Conservation (phyloP, 768 basidiomycete genomes). For the Collybia sp. region DNA sequence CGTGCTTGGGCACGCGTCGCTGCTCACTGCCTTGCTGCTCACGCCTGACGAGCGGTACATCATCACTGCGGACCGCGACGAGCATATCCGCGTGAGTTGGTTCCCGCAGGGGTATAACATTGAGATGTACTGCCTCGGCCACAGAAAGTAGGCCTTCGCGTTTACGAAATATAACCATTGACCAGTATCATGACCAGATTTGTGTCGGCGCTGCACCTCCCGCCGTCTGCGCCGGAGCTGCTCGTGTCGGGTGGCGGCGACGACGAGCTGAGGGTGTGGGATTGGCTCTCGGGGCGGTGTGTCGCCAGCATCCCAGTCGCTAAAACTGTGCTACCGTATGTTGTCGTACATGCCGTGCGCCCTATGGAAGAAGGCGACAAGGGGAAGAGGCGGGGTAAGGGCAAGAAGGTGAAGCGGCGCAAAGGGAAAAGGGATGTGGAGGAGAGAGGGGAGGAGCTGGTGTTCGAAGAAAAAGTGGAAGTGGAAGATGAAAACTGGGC, state of each 20-base stretch:
- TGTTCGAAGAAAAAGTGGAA: constrained; percentile 7
- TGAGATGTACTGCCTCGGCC: constrained; percentile 84
- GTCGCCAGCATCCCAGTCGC: constrained; percentile 48
- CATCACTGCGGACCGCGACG: constrained; percentile 90
- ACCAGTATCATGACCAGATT: constrained; percentile 45
- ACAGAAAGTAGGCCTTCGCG: constrained; percentile 55
- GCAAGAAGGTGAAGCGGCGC: constrained; percentile 13
- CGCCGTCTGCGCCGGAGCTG: constrained; percentile 31
- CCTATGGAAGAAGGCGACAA: constrained; percentile 27
- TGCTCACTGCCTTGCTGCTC: constrained; percentile 71
- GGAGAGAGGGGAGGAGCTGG: constrained; percentile 15
- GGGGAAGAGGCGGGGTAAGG: constrained; percentile 27
- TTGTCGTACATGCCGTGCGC: constrained; percentile 32
- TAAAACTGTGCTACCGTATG: constrained; percentile 42
- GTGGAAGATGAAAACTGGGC: constrained; percentile 9
- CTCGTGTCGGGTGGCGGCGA: constrained; percentile 93
- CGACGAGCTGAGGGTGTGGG: constrained; percentile 68
- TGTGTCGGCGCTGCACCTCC: constrained; percentile 79
- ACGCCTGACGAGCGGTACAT: constrained; percentile 66
- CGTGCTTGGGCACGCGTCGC: constrained; percentile 84
- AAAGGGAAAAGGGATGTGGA: constrained; percentile 19
- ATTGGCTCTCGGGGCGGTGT: constrained; percentile 64
- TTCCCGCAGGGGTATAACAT: constrained; percentile 84
- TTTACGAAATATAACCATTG: background rate
- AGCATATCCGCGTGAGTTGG: constrained; percentile 90